Base-by-base conservation (phyloP, 768 basidiomycete genomes). In the Phylloporus arenicola region DNA sequence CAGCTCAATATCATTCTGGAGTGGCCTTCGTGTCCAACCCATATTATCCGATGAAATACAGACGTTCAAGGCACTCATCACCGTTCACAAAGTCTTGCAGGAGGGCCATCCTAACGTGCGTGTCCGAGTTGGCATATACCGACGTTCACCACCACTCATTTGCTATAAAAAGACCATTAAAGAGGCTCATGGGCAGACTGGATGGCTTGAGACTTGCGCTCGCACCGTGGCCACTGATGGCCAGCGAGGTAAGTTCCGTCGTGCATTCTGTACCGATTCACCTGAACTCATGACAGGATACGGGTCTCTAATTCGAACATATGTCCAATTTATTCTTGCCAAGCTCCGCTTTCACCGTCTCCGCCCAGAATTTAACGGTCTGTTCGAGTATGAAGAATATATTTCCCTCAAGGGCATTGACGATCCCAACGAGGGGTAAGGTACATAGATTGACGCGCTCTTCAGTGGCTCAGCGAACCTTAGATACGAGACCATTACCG, bases 311-410 rank as follows among this genome's bases (percentile, higher is more conserved):
- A 98, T 98, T 65, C 85, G 85, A 58, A 94, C 92, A 30, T 98
- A 99, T 63, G 95, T 97, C 11, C 88, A 93, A 56, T 96, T 96
- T 68, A 84, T 98, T 48, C 75, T 98, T 45, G 87, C 93, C 16
- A 99, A 99, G 68, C 82, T 99, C 37, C 80, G 93, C 37, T 98
- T 98, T 70, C 96, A 98, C 69, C 87, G 92, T 24, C 76, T 95
- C 37, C 84, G 96, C 61, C 90, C 92, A 2, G 96, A 98, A 67
- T 99, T 99, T 74, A 98, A 98, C 69, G 96, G 96, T 22, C 72
- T 99, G 6, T 99, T 99, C 64, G 96, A 99, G 69, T 99, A 99
- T 60, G 94, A 98, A 64, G 96, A 99, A 69, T 99, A 99, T 65
- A 83, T 99, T 57, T 92, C 91, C 20, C 73, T 99, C 62, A 95